These are phyloP conservation scores for Penicillium ochrochloron DNA, from an alignment of 495 filamentous ascomycete species.

Conservation along the genomic window DNA sequence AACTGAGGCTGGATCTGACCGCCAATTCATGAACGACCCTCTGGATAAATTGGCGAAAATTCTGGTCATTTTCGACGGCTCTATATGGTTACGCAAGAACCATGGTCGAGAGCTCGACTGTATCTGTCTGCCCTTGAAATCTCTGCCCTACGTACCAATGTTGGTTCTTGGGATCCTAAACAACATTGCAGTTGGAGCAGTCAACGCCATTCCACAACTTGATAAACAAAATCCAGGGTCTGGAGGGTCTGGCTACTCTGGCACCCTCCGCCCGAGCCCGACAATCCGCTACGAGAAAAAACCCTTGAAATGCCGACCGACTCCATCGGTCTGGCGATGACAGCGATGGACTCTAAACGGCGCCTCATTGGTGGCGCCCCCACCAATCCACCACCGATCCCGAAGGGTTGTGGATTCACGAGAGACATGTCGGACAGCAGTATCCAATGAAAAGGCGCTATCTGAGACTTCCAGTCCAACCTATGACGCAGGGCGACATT, in stretches of 20 bases:
- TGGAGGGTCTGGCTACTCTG: background rate
- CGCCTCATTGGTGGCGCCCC: background rate
- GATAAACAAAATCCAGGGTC: background rate
- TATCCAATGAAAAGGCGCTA: constrained; percentile 17
- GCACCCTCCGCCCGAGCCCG: background rate
- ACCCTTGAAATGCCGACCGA: constrained; percentile 6
- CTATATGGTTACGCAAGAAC: background rate
- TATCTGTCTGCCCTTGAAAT: background rate
- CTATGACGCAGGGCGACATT: constrained; percentile 22
- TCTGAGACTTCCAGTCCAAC: constrained; percentile 5
- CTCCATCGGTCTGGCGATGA: background rate
- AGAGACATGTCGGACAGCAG: background rate
- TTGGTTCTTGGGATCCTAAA: background rate
- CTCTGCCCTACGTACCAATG: too few relatives aligned
- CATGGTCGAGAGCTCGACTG: background rate
- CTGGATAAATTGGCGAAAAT: background rate
- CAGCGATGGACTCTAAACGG: background rate
- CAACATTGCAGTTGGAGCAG: background rate
- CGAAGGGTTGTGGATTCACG: background rate
- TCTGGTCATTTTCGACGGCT: background rate
- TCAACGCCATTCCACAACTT: background rate
- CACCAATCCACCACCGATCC: background rate
- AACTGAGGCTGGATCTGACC: background rate
- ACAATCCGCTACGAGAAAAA: constrained; percentile 2
- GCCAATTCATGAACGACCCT: background rate